Evolutionary conservation across 2,329 filamentous ascomycete species (phyloP).

Genomic region (Epichloe brachyelytri): DNA sequence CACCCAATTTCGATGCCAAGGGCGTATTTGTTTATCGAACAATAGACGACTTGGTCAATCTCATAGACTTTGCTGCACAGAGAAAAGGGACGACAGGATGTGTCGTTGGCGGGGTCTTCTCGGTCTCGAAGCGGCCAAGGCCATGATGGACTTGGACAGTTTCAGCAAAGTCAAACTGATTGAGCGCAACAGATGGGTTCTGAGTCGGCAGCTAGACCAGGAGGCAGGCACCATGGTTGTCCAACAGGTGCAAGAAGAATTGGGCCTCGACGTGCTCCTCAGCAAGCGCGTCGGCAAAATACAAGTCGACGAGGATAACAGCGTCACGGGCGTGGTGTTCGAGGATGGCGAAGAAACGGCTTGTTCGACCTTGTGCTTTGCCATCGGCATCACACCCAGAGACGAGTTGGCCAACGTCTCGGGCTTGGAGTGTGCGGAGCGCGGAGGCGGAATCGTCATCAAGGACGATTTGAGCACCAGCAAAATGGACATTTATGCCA

Average conservation of each 20-base stretch:
- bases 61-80: slow-evolving; percentile 59
- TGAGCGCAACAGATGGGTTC: slow-evolving; percentile 70
- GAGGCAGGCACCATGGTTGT: slow-evolving; percentile 75
- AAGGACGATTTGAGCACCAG: slow-evolving; percentile 57
- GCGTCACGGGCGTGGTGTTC: slow-evolving; percentile 61
- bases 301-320: slow-evolving; percentile 51
- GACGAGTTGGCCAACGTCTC: slow-evolving; percentile 62
- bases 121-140: slow-evolving; percentile 80
- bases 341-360: slow-evolving; percentile 68
- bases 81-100: slow-evolving; percentile 57
- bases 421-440: slow-evolving; percentile 58
- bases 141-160: slow-evolving; percentile 73
- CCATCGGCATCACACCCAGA: slow-evolving; percentile 70
- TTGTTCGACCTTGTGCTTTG: slow-evolving; percentile 77
- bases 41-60: slow-evolving; percentile 63
- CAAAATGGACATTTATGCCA: slow-evolving; percentile 62
- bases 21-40: slow-evolving; percentile 86
- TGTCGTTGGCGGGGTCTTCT: slow-evolving; percentile 78
- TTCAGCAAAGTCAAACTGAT: slow-evolving; percentile 66
- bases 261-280: slow-evolving; percentile 73
- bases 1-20: slow-evolving; percentile 64
- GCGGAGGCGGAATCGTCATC: slow-evolving; percentile 66
- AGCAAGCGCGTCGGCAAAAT: slow-evolving; percentile 63
- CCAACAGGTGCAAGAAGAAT: slow-evolving; percentile 60
- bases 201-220: slow-evolving; percentile 68